These are phyloP conservation scores for Amphibolis antarctica DNA, from an alignment of 106 monocot genomes.

Conservation along the genomic window DNA sequence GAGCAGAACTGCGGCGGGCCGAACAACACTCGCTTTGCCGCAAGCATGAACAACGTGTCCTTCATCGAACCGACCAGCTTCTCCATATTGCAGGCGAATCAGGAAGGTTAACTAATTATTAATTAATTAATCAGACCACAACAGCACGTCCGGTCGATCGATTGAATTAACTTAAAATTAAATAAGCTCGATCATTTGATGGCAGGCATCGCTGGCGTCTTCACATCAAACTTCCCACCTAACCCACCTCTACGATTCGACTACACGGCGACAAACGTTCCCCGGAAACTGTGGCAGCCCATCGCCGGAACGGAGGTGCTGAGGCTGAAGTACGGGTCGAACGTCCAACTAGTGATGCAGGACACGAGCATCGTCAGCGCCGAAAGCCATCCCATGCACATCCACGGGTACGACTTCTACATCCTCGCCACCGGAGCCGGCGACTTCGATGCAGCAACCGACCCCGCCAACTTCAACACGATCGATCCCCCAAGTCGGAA, in stretches of 20 bases:
- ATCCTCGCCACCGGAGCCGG: slow-evolving; percentile 39
- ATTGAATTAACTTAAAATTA: no score
- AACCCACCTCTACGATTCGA: slow-evolving; percentile 35
- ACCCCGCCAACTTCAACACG: slow-evolving; percentile 31
- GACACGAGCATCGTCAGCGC: slow-evolving; percentile 37
- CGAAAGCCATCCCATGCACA: slow-evolving; percentile 54
- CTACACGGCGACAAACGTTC: slow-evolving; percentile 37
- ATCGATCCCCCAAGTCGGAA: slow-evolving; percentile 46
- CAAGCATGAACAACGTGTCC: slow-evolving; percentile 54
- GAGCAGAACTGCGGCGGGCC: slow-evolving; percentile 26
- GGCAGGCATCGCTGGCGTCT: slow-evolving; percentile 29
- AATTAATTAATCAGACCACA: no score
- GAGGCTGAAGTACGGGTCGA: slow-evolving; percentile 30
- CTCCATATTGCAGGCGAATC: slow-evolving; percentile 13
- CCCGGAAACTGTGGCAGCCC: slow-evolving; percentile 32
- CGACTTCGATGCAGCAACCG: slow-evolving; percentile 28
- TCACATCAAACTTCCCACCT: slow-evolving; percentile 39
- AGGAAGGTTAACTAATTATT: not conserved
- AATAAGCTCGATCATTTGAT: no score
- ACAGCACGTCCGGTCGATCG: no score
- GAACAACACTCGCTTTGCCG: slow-evolving; percentile 23
- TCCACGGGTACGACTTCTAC: slow-evolving; percentile 63
- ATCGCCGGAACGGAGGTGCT: slow-evolving; percentile 34
- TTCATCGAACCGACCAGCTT: slow-evolving; percentile 23
- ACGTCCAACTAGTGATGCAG: slow-evolving; percentile 41